A percentile compares a stretch with the other conserved stretches of the same genome.
Evolutionary conservation across 805 yeast species (phyloP).

Genomic region (Lachancea sp.): DNA sequence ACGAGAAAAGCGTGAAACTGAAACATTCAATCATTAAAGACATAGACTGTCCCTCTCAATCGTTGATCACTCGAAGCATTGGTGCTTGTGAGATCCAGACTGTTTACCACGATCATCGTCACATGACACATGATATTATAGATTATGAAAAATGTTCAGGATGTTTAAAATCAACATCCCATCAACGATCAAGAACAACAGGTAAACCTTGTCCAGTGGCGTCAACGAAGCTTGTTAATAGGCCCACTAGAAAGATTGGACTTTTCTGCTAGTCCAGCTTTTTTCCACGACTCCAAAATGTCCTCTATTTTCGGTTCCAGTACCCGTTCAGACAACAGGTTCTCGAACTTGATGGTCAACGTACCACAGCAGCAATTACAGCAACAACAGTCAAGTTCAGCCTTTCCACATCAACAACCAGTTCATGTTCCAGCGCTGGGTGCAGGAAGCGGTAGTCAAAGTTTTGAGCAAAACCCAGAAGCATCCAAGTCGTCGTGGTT

Average conservation of each 20-base stretch:
- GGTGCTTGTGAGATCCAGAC: too few species aligned
- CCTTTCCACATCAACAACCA: slow-evolving; percentile 27
- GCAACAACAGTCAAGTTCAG: slow-evolving; percentile 14
- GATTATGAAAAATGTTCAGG: too few species aligned
- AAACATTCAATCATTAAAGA: too few species aligned
- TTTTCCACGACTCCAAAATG: background rate
- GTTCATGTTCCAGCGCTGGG: slow-evolving; percentile 13
- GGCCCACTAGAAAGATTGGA: background rate
- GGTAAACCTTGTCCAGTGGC: too few species aligned
- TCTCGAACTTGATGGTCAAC: slow-evolving; percentile 20
- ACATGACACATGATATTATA: too few species aligned
- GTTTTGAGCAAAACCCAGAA: slow-evolving; percentile 33
- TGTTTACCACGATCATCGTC: too few species aligned
- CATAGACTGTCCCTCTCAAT: too few species aligned
- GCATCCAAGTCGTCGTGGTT: slow-evolving; percentile 33
- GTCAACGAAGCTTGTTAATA: background rate
- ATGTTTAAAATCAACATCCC: too few species aligned
- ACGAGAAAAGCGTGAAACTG: too few species aligned
- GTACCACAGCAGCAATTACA: slow-evolving; percentile 21
- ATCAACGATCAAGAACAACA: too few species aligned
- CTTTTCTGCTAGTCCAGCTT: too few species aligned
- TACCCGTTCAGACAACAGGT: slow-evolving; percentile 13
- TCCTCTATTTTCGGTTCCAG: slow-evolving; percentile 11
- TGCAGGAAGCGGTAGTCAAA: slow-evolving; percentile 4
- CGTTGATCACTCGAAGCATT: too few species aligned